A percentile compares a stretch with the other conserved stretches of the same genome.
phyloP scores from a whole-genome alignment of 371 early-diverging fungal species.

The Parasitella parasitica region DNA sequence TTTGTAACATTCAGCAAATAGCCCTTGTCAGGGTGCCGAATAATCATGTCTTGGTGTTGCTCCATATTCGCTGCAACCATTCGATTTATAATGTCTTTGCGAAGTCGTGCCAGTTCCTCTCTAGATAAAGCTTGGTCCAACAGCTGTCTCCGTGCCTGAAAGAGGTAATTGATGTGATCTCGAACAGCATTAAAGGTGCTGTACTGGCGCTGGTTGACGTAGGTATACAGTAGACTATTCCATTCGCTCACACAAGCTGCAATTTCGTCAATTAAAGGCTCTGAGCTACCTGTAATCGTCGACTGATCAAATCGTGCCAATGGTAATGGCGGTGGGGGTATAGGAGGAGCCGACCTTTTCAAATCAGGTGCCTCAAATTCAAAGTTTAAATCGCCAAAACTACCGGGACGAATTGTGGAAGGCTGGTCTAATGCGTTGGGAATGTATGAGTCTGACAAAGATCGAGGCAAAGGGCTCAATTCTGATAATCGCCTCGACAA shows the following conservation, averaged over 20 bases:
- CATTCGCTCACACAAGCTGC: conserved; percentile 69
- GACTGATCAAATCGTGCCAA: conserved; percentile 54
- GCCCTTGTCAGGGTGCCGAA: conserved; percentile 68
- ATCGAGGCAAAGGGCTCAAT: conserved; percentile 18
- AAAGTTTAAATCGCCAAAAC: conserved; percentile 18
- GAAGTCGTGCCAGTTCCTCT: conserved; percentile 56
- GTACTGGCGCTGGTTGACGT: conserved; percentile 59
- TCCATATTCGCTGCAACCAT: conserved; percentile 60
- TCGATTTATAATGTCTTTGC: conserved; percentile 59
- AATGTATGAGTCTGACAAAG: conserved; percentile 36
- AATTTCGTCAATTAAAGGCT: conserved; percentile 72
- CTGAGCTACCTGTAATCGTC: conserved; percentile 56
- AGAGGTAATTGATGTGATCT: conserved; percentile 59
- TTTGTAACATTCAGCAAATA: conserved; percentile 58
- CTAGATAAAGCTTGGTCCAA: conserved; percentile 64
- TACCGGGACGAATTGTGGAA: conserved; percentile 12
- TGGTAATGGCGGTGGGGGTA: conserved; percentile 46
- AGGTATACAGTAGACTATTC: conserved; percentile 54
- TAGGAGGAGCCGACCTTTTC: conserved; percentile 1
- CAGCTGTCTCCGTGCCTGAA: conserved; percentile 68
- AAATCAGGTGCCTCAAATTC: conserved; percentile 4
- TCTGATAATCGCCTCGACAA: conserved; percentile 3
- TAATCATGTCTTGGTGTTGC: conserved; percentile 57
- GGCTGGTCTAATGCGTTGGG: background rate
- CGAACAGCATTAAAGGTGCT: conserved; percentile 52